A percentile compares a stretch with the other conserved stretches of the same genome.
These are phyloP conservation scores for Sutorius eximius DNA, from an alignment of 1,284 basidiomycete genomes.

Conservation along the genomic window DNA sequence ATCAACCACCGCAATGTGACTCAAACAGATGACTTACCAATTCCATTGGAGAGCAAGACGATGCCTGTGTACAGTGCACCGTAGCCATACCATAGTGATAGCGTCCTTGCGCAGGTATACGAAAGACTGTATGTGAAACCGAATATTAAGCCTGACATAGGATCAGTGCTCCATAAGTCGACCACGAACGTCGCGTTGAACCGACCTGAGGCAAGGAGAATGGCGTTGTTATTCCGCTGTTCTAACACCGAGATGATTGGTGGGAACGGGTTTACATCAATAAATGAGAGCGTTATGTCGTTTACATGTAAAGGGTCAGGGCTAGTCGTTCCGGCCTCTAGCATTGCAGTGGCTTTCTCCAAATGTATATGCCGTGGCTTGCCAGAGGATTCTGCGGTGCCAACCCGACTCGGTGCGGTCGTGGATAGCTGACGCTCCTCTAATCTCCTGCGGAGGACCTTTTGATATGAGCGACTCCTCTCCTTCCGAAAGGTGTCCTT, in stretches of 20 bases:
- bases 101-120: constrained; percentile 77
- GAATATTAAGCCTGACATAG: constrained; percentile 59
- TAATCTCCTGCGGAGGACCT: constrained; percentile 42
- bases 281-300: constrained; percentile 57
- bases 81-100: constrained; percentile 66
- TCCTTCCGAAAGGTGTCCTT: constrained; percentile 84
- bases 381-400: not conserved
- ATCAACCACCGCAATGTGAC: not conserved
- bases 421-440: constrained; percentile 1
- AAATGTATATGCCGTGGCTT: not conserved
- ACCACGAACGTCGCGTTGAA: not conserved
- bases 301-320: constrained; percentile 19
- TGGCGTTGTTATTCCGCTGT: constrained; percentile 64
- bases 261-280: constrained; percentile 73
- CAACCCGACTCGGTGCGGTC: not conserved
- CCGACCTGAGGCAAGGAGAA: constrained; percentile 50
- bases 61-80: constrained; percentile 73
- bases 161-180: not conserved
- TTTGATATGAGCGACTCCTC: constrained; percentile 76
- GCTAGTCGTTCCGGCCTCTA: constrained; percentile 11
- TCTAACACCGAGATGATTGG: constrained; percentile 61
- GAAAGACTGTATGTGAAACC: constrained; percentile 67
- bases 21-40: constrained; percentile 43
- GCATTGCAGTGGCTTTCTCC: not conserved
- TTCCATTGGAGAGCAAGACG: constrained; percentile 72